These are phyloP conservation scores for Suillus hirtellus DNA, from an alignment of 768 basidiomycete genomes.

Conservation along the genomic window DNA sequence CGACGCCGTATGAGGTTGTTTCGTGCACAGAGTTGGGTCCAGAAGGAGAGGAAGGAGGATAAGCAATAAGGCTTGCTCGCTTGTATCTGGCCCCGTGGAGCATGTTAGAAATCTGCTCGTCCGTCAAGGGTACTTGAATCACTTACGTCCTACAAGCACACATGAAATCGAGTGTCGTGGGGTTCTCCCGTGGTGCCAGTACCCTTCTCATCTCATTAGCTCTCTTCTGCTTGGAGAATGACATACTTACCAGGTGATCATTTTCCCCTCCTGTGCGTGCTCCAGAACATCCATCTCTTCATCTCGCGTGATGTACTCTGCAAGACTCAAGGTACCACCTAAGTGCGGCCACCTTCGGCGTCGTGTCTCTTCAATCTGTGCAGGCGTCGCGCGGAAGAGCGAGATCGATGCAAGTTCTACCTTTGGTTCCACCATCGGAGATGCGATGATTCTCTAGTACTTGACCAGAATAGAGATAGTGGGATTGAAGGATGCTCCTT, in stretches of 20 bases:
- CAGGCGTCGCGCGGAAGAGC: constrained; percentile 48
- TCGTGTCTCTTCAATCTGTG: constrained; percentile 45
- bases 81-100: constrained; percentile 31
- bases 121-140: neutral
- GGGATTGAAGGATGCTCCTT: neutral
- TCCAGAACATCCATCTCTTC: constrained; percentile 41
- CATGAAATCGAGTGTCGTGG: constrained; percentile 47
- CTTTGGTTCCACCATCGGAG: constrained; percentile 3
- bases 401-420: constrained; percentile 33
- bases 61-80: constrained; percentile 34
- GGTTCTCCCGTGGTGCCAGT: constrained; percentile 51
- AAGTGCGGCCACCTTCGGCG: constrained; percentile 41
- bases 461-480: neutral
- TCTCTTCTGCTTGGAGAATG: neutral
- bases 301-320: constrained; percentile 48
- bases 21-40: constrained; percentile 23
- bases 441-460: neutral
- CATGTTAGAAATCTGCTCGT: neutral
- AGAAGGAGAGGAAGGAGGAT: constrained; percentile 17
- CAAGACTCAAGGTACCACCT: constrained; percentile 43
- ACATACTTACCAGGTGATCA: constrained; percentile 49
- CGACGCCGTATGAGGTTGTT: constrained; percentile 51
- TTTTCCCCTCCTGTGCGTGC: constrained; percentile 44
- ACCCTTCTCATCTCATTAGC: constrained; percentile 42
- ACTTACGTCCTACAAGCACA: constrained; percentile 66